Conservation (phyloP, 108 stramenopile genomes). For the Phaeodactylum tricornutum region DNA sequence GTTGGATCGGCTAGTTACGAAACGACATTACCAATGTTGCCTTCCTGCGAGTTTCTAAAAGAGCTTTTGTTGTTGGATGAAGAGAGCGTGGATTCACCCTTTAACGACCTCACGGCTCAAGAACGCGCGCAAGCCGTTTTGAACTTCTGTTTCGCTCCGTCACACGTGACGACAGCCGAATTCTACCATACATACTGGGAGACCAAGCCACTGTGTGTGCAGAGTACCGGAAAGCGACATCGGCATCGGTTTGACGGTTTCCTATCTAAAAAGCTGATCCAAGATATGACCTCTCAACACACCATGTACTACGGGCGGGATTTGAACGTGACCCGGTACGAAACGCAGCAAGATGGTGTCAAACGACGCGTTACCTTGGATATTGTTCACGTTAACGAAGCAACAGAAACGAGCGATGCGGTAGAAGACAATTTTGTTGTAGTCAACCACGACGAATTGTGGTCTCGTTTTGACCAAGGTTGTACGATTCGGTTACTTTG, state of each 20-base stretch:
- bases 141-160: conserved; percentile 49
- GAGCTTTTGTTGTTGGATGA: conserved; percentile 3
- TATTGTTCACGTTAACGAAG: conserved; percentile 23
- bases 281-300: conserved; percentile 32
- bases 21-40: too few relatives aligned
- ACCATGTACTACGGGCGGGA: conserved; percentile 78
- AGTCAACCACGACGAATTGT: conserved; percentile 65
- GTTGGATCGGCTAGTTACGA: too few relatives aligned
- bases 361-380: conserved; percentile 68
- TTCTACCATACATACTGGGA: conserved; percentile 81
- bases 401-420: conserved; percentile 9
- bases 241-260: conserved; percentile 40
- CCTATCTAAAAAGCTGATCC: conserved; percentile 43
- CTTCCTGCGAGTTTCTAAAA: conserved; percentile 21
- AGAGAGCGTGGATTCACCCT: not conserved
- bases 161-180: conserved; percentile 32
- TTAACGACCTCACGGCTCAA: conserved; percentile 32
- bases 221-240: conserved; percentile 9
- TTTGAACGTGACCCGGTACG: conserved; percentile 88
- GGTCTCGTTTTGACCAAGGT: conserved; percentile 63
- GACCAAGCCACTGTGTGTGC: conserved; percentile 66
- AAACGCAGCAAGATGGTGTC: conserved; percentile 55
- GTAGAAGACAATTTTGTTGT: conserved; percentile 32
- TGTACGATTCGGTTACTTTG: conserved; percentile 88
- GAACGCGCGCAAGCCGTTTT: conserved; percentile 53